Evolutionary conservation across 345 rosid genomes (phyloP), one percentile per base, ranked within the genome.

Genomic region (Hibiscus mutabilis): DNA sequence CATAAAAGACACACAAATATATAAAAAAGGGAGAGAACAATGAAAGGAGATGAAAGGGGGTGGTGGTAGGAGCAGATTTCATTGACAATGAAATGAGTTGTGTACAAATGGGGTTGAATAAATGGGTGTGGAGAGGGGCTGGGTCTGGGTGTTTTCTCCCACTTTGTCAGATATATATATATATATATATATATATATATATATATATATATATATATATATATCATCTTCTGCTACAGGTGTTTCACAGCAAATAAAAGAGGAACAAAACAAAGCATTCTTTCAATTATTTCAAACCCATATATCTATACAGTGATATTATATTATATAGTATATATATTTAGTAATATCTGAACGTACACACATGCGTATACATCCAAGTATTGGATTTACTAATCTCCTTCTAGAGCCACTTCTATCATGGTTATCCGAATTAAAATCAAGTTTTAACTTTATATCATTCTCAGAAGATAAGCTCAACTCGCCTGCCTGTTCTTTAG

Each of bases 81-180:
- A 25, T 79, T 79, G 86, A 80, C 78, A 40, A 40, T 69, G 83
- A 79, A 66, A 75, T 49, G 83, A 73, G 80, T 73, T 35, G 7
- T 74, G 79, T 76, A 75, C 83, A 78, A 61, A 64, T 65, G 68
- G 71, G 66, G 51, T 33, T 78, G 66, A 64, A 78, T 74, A 31
- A 78, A 77, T 81, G 73, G 81, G 74, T 59, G 81, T 72, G 84
- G 77, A 73, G 72, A 73, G 78, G 70, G 75, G 68, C 69, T 64
- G 79, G 65, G 70, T 74, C 76, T 72, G 75, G 75, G 62, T 60
- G 33, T 58, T 47, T 73, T 40, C 52, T 68, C 72, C 14, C 6
- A 24, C 53, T 55, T 47, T 71, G 76, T 79, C 84, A 68, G 77
- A 76, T 52, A 11, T 1, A 35, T 9, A 8, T 40, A 40, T 9